Conservation (phyloP, 2,329 filamentous ascomycete species). For the Aspergillus fumigatus region DNA sequence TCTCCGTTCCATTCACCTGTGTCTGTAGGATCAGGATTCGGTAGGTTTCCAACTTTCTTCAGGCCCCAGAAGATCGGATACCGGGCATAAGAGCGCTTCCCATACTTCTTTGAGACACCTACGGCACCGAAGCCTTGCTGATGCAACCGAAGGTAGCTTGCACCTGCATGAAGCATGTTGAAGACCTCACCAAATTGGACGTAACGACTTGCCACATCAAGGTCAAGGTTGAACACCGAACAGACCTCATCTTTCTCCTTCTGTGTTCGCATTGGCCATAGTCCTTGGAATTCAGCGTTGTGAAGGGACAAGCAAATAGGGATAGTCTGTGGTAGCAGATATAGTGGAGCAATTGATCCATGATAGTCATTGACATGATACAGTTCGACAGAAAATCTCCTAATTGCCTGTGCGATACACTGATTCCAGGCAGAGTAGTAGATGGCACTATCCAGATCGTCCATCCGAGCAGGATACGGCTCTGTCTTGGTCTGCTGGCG, state of each 20-base stretch:
- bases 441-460: constrained; percentile 63
- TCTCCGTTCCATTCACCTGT: constrained; percentile 58
- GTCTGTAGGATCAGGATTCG: constrained; percentile 63
- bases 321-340: constrained; percentile 59
- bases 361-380: constrained; percentile 66
- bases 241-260: constrained; percentile 61
- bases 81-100: constrained; percentile 60
- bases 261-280: constrained; percentile 63
- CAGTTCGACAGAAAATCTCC: constrained; percentile 59
- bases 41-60: constrained; percentile 58
- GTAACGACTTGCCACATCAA: constrained; percentile 55
- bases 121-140: constrained; percentile 66
- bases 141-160: constrained; percentile 61
- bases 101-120: constrained; percentile 65
- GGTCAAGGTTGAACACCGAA: constrained; percentile 58
- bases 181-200: constrained; percentile 66
- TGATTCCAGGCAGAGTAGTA: constrained; percentile 69
- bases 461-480: constrained; percentile 65
- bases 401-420: constrained; percentile 61
- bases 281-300: constrained; percentile 65
- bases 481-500: constrained; percentile 59
- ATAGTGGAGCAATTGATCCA: constrained; percentile 59
- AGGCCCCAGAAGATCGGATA: constrained; percentile 68
- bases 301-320: constrained; percentile 62
- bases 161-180: constrained; percentile 64